These are phyloP conservation scores for Penicillium sp. DNA, from an alignment of 2,329 filamentous ascomycete species.

Conservation along the genomic window DNA sequence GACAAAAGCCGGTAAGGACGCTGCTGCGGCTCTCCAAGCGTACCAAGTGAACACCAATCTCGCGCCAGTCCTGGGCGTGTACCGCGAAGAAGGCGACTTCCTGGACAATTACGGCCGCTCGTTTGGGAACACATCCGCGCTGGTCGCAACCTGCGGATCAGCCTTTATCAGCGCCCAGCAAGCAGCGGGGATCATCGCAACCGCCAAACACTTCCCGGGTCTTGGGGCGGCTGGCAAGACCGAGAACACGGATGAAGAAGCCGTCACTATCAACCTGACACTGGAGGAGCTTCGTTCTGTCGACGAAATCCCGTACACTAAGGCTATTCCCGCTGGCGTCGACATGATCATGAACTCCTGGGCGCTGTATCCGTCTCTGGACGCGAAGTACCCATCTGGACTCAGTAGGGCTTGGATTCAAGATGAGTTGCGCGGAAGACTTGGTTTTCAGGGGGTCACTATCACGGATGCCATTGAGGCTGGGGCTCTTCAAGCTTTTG, in stretches of 20 bases:
- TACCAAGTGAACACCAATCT: constrained; percentile 31
- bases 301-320: constrained; percentile 29
- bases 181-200: constrained; percentile 23
- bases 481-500: constrained; percentile 26
- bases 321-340: constrained; percentile 29
- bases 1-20: constrained; percentile 24
- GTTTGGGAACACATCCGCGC: constrained; percentile 27
- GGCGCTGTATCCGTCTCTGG: constrained; percentile 34
- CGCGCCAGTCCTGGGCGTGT: constrained; percentile 34
- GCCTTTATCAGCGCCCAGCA: constrained; percentile 30
- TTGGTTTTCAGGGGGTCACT: constrained; percentile 33
- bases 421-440: constrained; percentile 25
- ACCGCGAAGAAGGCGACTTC: constrained; percentile 30
- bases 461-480: constrained; percentile 38
- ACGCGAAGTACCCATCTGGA: constrained; percentile 28
- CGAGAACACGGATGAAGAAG: constrained; percentile 31
- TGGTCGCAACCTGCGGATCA: constrained; percentile 25
- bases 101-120: constrained; percentile 30
- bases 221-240: constrained; percentile 27
- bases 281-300: constrained; percentile 25
- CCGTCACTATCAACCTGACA: constrained; percentile 30
- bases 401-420: constrained; percentile 30
- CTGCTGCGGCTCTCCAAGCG: constrained; percentile 20
- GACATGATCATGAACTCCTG: constrained; percentile 37
- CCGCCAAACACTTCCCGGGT: constrained; percentile 37